Evolutionary conservation across 805 yeast genomes (phyloP).

Genomic region (Ogataea minuta): DNA sequence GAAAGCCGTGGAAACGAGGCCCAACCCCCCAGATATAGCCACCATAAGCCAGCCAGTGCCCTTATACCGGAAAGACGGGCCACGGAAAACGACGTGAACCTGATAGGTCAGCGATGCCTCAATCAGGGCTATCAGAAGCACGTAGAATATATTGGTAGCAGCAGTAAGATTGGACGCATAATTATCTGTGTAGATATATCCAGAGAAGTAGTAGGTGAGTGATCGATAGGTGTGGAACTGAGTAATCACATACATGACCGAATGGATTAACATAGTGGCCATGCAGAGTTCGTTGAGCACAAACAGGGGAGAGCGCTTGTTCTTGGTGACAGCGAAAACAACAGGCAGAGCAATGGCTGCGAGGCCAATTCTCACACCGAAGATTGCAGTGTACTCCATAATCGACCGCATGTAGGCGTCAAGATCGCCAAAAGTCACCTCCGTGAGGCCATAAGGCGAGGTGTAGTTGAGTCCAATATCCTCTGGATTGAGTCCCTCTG

Average conservation of each 20-base stretch:
- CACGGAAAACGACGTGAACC: slow-evolving; percentile 63
- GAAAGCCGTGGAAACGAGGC: slow-evolving; percentile 54
- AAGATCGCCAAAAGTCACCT: slow-evolving; percentile 40
- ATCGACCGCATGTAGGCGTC: slow-evolving; percentile 37
- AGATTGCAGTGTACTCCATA: slow-evolving; percentile 43
- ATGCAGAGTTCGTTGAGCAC: slow-evolving; percentile 66
- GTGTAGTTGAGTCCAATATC: slow-evolving; percentile 38
- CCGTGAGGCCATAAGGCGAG: slow-evolving; percentile 39
- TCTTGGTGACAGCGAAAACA: slow-evolving; percentile 49
- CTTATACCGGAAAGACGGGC: slow-evolving; percentile 43
- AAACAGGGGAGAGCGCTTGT: slow-evolving; percentile 66
- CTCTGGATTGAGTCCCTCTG: slow-evolving; percentile 21
- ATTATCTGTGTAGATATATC: slow-evolving; percentile 39
- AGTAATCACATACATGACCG: slow-evolving; percentile 57
- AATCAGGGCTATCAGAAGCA: slow-evolving; percentile 57
- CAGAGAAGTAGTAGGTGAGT: slow-evolving; percentile 46
- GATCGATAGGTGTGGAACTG: slow-evolving; percentile 52
- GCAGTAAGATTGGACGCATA: slow-evolving; percentile 48
- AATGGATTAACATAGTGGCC: slow-evolving; percentile 53
- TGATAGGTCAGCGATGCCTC: slow-evolving; percentile 72
- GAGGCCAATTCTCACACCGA: slow-evolving; percentile 60
- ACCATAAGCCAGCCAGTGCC: slow-evolving; percentile 41
- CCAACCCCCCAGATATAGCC: slow-evolving; percentile 41
- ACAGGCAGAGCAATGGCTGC: slow-evolving; percentile 45
- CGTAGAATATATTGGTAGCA: slow-evolving; percentile 60